These are phyloP conservation scores for Amorphotheca resinae DNA, from an alignment of 495 filamentous ascomycete genomes.

Conservation along the genomic window DNA sequence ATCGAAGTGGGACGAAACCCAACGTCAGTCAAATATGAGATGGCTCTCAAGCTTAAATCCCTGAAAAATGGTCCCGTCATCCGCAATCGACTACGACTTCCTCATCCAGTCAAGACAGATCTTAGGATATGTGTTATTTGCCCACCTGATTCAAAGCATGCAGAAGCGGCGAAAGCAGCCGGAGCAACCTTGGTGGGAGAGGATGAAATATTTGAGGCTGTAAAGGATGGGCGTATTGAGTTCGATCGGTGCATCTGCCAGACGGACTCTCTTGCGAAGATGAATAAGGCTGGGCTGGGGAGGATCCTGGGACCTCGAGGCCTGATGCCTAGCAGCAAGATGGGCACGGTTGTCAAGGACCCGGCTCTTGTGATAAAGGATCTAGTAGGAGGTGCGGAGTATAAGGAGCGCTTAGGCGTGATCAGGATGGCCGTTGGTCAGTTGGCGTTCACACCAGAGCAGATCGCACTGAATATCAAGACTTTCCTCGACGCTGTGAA, in stretches of 20 bases:
- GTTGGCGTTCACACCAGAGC: constrained; percentile 75
- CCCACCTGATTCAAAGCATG: constrained; percentile 56
- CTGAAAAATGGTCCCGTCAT: constrained; percentile 72
- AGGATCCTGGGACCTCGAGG: constrained; percentile 76
- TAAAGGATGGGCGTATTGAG: constrained; percentile 60
- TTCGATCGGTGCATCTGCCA: constrained; percentile 90
- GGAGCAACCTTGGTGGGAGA: constrained; percentile 79
- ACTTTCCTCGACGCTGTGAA: constrained; percentile 64
- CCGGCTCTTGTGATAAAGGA: constrained; percentile 56
- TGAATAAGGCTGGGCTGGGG: constrained; percentile 68
- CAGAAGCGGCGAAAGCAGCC: constrained; percentile 54
- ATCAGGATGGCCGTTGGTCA: constrained; percentile 83
- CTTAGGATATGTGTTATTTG: constrained; percentile 79
- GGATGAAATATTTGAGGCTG: constrained; percentile 66
- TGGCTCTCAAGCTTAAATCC: constrained; percentile 66
- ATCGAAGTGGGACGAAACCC: constrained; percentile 78
- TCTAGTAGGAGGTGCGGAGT: constrained; percentile 72
- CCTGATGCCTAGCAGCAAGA: constrained; percentile 83
- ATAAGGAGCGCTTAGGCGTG: constrained; percentile 74
- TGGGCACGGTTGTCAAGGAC: constrained; percentile 75
- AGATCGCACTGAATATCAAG: constrained; percentile 76
- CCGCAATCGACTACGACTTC: constrained; percentile 76
- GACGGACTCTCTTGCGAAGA: constrained; percentile 51
- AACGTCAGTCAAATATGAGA: constrained; percentile 67
- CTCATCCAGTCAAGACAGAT: constrained; percentile 77